Evolutionary conservation across 2,329 filamentous ascomycete species (phyloP), one percentile per base, ranked within the genome.

Genomic region (Dothidotthia symphoricarpi): DNA sequence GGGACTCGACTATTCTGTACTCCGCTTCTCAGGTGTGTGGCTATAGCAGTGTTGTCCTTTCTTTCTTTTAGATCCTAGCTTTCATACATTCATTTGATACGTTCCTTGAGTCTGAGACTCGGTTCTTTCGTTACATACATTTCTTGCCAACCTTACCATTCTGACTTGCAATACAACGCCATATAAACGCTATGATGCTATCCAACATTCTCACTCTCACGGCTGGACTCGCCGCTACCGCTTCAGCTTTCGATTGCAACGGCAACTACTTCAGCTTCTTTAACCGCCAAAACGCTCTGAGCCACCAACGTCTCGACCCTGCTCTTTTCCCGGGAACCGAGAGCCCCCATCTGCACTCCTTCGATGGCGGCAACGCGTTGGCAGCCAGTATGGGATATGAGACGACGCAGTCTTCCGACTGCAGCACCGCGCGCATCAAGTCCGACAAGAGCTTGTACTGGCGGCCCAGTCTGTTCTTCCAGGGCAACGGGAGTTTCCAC

Each of bases 181-280:
- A n/a, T n/a, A n/a, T n/a, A n/a, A 39, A 37, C 45, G 35, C 36
- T 47, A 59, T 29, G 29, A 66, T 66, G 61, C 49, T 51, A 46
- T 46, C 49, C 39, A 59, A 51, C 41, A 22, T 60, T 16, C 26
- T 57, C 28, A 47, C 55, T 14, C 41, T 63, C 25, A 55, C 60
- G 31, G 63, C 59, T 36, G 53, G 45, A 25, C 41, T 66, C 34
- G 56, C 57, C 34, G 56, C 57, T 38, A 61, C 60, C 10, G 58
- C 51, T 25, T 49, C 56, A 15, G 63, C 59, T 6, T 62, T 64
- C 41, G 55, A 62, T 36, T 67, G 64, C 53, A 42, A 43, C 36
- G 64, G 64, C n/a, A 53, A 63, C 30, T 68, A 68, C 43, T 68
- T 68, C 52, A 59, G 54, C 45, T 64, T 67, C 43, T 67, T 61